Percentiles rank a stretch among this genome's conserved stretches.
Evolutionary conservation across 2,329 filamentous ascomycete genomes (phyloP).

Genomic region (Penicillium sp.): DNA sequence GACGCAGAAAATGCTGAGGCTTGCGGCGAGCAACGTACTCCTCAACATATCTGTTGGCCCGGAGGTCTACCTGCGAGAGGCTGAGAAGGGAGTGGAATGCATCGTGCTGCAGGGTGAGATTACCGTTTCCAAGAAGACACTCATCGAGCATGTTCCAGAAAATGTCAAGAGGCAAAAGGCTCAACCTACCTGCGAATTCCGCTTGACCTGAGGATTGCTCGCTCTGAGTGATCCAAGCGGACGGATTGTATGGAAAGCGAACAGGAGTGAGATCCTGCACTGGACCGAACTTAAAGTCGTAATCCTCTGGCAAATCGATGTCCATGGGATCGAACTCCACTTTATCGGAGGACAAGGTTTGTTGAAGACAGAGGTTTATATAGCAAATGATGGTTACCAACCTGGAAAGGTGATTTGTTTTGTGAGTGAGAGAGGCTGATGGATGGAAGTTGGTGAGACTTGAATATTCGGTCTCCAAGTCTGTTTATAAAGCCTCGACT

Average conservation of each 20-base stretch:
- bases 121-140: background rate
- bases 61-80: background rate
- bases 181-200: conserved; percentile 4
- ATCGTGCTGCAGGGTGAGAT: conserved; percentile 7
- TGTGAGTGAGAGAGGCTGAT: background rate
- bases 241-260: background rate
- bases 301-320: background rate
- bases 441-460: background rate
- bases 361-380: background rate
- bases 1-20: background rate
- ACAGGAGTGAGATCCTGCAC: background rate
- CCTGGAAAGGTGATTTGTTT: background rate
- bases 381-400: background rate
- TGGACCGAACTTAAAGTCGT: background rate
- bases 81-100: conserved; percentile 4
- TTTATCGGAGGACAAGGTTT: background rate
- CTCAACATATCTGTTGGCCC: background rate
- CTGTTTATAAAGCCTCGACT: background rate
- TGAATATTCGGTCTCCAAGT: background rate
- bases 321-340: background rate
- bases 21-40: background rate
- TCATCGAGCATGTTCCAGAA: conserved; percentile 11
- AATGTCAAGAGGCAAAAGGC: conserved; percentile 10
- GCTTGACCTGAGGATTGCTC: background rate
- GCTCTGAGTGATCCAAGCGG: background rate